Base-by-base conservation (phyloP, 106 monocot genomes). In the Phalaenopsis equestris region DNA sequence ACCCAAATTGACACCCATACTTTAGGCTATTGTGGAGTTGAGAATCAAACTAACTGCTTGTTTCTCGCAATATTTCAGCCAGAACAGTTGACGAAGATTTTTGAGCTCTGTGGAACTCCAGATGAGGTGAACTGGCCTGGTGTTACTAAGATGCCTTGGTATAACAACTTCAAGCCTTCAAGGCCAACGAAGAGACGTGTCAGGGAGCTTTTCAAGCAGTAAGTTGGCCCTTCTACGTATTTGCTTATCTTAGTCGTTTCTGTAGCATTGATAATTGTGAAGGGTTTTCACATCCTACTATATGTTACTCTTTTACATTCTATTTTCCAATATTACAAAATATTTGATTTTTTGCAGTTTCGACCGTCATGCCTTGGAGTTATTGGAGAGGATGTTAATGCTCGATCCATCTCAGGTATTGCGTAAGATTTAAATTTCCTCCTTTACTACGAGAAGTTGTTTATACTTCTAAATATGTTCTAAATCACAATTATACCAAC, bases 41-140 rank as follows among this genome's bases (percentile, higher is more conserved):
- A 70, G 14, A 70, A 16, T 10, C 4, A 70, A 70, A 38, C 38
- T 39, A 24, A 77, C 14, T 77, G 77, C 49, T 55, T 7, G 10
- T 64, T 72, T 64, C 17, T 58, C 78, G 77, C 89, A 98, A 30
- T 78, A 14, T 64, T 81, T 75, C 91, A 98, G 98, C 90, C 87
- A 57, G 94, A 98, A 78, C 98, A 98, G 56, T 77, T 98, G 75
- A 91, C 83, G 38, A 98, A 94, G 73, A 98, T 94, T 43, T 98
- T 91, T 79, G 98, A 98, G 74, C 88, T 94, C 39, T 98, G 98
- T 86, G 98, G 98, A 74, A 94, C 94, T 48, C 98, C 98, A 2
- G 94, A 98, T 86, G 98, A 98, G 84, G 83, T 84, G 37, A 94
- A 86, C 76, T 98, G 98, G 98, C 94, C 94, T 48, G 94, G 94